Evolutionary conservation across 1,284 basidiomycete species (phyloP), one percentile per base, ranked within the genome.

Genomic region (Cystobasidium sp.): DNA sequence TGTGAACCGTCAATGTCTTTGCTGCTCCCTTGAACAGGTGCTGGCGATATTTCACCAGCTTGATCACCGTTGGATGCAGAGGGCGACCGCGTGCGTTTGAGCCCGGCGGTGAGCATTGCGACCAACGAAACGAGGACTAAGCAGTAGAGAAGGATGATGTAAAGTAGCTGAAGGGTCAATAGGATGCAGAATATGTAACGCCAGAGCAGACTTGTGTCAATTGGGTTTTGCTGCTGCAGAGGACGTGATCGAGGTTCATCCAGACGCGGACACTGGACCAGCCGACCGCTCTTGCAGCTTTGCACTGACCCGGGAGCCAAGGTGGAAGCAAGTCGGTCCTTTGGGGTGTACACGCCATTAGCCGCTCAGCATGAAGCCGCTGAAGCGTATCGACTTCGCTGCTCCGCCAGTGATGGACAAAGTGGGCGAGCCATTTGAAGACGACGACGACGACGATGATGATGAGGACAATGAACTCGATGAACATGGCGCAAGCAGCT

Each of bases 371-470:
- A 66, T 66, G 64, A 66, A 53, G 61, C 69, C 69, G 10, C 69
- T 71, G 5, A 71, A 71, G 69, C 69, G 69, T 41, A 71, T 71
- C 49, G 69, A 71, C 69, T 71, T 71, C 58, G 69, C 69, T 4
- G 69, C 69, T 22, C 69, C 69, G n/a, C 37, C 69, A 49, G 47
- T 61, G 31, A 52, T 55, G 5, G 62, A 66, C 70, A 53, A 47
- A 41, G 68, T 52, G 39, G 69, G 69, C 59, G 63, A 59, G 53
- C 52, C 43, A 44, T 56, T 47, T 39, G 37, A 68, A 5, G 53
- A 68, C 55, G 66, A 66, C 16, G 67, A 59, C 46, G 70, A 56
- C 43, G 63, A 58, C 24, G 70, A 46, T 39, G 63, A 52, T 22
- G 62, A 49, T n/a, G 47, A 61, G 41, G 59, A 71, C 61, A 61